Base-by-base conservation (phyloP, 2,329 filamentous ascomycete species). In the Penicillium olsonii region DNA sequence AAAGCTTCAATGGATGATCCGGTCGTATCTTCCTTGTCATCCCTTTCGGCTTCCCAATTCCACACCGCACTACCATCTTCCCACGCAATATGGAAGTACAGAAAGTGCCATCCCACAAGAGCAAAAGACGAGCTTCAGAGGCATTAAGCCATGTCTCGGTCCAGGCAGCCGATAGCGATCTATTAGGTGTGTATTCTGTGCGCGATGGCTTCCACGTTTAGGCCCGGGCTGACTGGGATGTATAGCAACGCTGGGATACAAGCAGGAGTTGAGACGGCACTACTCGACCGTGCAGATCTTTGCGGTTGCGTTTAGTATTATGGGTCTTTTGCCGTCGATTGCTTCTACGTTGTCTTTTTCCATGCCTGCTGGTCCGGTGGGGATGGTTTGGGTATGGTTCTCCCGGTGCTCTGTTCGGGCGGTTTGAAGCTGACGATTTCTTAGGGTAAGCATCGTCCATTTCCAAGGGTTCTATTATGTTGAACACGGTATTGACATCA, bases 251-350 rank as follows among this genome's bases (percentile, higher is more conserved):
- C 59, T 73, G 63, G 70, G 76, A 1, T 81, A 81, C 67, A 81
- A 84, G 65, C 82, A 85, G 67, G 83, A 86, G 61, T 70, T 85
- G 35, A 76, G 78, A 37, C 75, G 83, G 14, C 83, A 84, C 58
- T 85, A 85, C 60, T 80, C 79, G 3, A 82, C 82, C 53, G 69
- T 84, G 15, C 80, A 85, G 61, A 76, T 85, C 17, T 84, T 85
- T 57, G 82, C 80, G 26, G 79, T 83, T 50, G 79, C 78, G 2
- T 82, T 82, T 51, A 77, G 75, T 60, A 81, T 85, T 54, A 84
- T 85, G 80, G 81, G 82, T 1, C 65, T 85, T 9, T 68, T 84
- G 1, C 81, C 82, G 1, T 84, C 81, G 2, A 84, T 85, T 54
- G 81, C 82, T 4, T 80, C 78, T 20, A 84, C 82, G 0, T 66